Conservation (phyloP, 352 stramenopile genomes). For the Globisporangium lucens region DNA sequence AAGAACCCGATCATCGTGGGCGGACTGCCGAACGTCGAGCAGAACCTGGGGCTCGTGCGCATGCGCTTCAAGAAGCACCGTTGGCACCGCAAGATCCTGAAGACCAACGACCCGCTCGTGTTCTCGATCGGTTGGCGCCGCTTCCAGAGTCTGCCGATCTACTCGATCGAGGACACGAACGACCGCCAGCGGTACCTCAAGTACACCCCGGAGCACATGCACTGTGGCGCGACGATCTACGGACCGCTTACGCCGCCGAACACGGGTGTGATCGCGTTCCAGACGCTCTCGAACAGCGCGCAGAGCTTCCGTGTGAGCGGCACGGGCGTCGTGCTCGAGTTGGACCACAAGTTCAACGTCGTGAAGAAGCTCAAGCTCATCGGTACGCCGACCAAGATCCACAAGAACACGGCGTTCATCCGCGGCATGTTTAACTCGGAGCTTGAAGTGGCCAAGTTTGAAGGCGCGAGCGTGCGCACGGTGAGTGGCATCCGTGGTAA, state of each 20-base stretch:
- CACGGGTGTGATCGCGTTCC: conserved; percentile 97
- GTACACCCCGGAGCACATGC: conserved; percentile 99
- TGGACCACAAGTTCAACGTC: conserved; percentile 97
- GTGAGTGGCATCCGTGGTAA: conserved; percentile 98
- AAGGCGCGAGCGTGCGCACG: conserved; percentile 96
- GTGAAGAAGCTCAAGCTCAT: conserved; percentile 99
- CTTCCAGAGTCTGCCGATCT: conserved; percentile 98
- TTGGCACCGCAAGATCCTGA: conserved; percentile 98
- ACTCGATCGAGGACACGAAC: conserved; percentile 98
- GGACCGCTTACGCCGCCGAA: conserved; percentile 95
- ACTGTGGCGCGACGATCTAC: conserved; percentile 98
- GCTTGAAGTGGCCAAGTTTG: conserved; percentile 96
- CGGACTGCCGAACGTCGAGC: conserved; percentile 95
- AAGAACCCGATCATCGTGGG: conserved; percentile 89
- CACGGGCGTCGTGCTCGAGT: conserved; percentile 96
- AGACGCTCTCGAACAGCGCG: conserved; percentile 90
- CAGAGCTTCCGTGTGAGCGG: conserved; percentile 96
- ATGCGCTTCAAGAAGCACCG: conserved; percentile 99
- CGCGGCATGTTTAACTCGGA: conserved; percentile 96
- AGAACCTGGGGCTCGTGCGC: conserved; percentile 92
- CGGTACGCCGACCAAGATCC: conserved; percentile 97
- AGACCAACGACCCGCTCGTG: conserved; percentile 97
- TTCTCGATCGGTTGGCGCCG: conserved; percentile 98
- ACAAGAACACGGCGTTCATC: conserved; percentile 99
- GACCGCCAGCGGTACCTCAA: conserved; percentile 96